Conservation (phyloP, 139 green algal species). For the Trebouxia sp. region DNA sequence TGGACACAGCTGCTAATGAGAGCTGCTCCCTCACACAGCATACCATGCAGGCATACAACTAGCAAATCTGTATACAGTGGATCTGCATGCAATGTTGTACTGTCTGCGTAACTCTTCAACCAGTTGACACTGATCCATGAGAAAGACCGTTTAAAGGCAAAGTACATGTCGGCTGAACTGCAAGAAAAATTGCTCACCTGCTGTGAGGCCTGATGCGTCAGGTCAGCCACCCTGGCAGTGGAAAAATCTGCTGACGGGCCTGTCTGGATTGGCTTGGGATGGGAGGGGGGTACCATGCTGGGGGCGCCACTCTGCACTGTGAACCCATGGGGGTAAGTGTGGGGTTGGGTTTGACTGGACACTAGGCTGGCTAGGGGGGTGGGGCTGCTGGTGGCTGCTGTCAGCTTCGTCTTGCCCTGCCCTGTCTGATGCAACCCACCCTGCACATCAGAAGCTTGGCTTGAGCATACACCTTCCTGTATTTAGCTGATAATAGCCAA, state of each 20-base stretch:
- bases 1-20: no score
- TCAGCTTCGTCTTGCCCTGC: not conserved
- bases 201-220: not conserved
- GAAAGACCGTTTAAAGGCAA: no score
- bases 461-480: no score
- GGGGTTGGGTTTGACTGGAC: constrained; percentile 1
- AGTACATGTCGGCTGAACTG: no score
- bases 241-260: not conserved
- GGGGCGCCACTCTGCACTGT: constrained; percentile 31
- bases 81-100: no score
- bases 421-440: not conserved
- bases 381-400: not conserved
- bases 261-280: constrained; percentile 20
- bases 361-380: constrained; percentile 24
- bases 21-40: no score
- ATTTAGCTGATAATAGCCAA: no score
- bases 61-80: no score
- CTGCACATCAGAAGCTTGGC: no score
- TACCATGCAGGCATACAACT: no score
- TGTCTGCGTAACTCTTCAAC: no score
- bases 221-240: not conserved
- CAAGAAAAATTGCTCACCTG: not conserved
- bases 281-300: constrained; percentile 19
- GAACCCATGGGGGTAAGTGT: constrained; percentile 2
- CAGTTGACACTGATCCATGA: no score